These are phyloP conservation scores for Pseudogymnoascus sp. DNA, from an alignment of 2,329 filamentous ascomycete species.

Conservation along the genomic window DNA sequence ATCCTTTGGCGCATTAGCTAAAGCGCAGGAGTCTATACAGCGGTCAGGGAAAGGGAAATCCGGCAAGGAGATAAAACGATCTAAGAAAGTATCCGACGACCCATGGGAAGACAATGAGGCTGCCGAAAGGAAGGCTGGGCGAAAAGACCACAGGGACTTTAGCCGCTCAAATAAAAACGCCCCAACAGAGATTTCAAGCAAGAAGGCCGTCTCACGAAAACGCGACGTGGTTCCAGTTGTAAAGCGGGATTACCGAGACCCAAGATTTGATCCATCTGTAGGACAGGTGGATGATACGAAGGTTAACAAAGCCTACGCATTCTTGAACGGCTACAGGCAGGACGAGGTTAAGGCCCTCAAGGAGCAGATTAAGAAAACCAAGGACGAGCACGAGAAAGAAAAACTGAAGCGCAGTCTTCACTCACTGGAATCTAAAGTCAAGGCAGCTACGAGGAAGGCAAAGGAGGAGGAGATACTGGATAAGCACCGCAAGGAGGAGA, in stretches of 20 bases:
- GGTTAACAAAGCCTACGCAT: constrained; percentile 69
- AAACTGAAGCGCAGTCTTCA: constrained; percentile 64
- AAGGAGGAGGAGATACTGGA: constrained; percentile 61
- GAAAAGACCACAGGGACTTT: constrained; percentile 34
- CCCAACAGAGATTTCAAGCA: constrained; percentile 73
- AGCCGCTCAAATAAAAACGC: constrained; percentile 75
- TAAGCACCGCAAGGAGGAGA: constrained; percentile 75
- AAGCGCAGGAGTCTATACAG: constrained; percentile 67
- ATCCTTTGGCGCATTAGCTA: constrained; percentile 84
- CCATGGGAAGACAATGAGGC: constrained; percentile 33
- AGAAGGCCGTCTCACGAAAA: constrained; percentile 72
- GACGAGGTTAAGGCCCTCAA: constrained; percentile 74
- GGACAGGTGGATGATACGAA: constrained; percentile 50
- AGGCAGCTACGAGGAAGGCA: constrained; percentile 62
- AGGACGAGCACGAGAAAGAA: constrained; percentile 58
- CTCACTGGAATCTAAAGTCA: constrained; percentile 71
- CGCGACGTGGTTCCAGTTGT: constrained; percentile 61
- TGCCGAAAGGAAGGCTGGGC: constrained; percentile 33
- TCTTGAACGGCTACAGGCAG: constrained; percentile 78
- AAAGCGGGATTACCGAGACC: constrained; percentile 64
- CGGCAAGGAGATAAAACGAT: constrained; percentile 20
- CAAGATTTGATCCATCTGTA: constrained; percentile 70
- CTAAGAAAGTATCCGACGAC: constrained; percentile 15
- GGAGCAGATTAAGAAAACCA: constrained; percentile 58
- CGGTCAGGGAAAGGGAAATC: constrained; percentile 29